Evolutionary conservation across 1,284 basidiomycete species (phyloP).

Genomic region (Agaricales sp.): DNA sequence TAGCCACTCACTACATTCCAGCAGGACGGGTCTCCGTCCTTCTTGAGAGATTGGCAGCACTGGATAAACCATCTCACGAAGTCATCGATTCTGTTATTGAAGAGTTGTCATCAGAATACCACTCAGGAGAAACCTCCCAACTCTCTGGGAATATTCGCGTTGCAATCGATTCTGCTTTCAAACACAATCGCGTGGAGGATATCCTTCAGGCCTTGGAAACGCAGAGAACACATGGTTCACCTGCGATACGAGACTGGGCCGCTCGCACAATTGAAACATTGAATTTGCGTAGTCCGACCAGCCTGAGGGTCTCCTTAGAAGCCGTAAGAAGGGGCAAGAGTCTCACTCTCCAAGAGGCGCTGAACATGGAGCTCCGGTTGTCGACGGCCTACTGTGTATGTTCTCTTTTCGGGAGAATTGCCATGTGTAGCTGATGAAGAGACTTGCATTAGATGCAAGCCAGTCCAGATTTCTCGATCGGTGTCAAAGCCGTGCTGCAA

Average conservation of each 20-base stretch:
- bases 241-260: constrained; percentile 63
- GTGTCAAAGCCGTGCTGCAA: constrained; percentile 71
- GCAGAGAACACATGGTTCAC: constrained; percentile 27
- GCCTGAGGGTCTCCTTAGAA: constrained; percentile 76
- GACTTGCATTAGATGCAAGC: background rate
- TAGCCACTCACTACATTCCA: constrained; percentile 87
- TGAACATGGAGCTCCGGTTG: constrained; percentile 78
- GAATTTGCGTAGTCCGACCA: constrained; percentile 76
- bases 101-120: constrained; percentile 51
- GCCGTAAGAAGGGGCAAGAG: constrained; percentile 65
- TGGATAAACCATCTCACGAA: constrained; percentile 41
- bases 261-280: constrained; percentile 53
- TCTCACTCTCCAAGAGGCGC: constrained; percentile 51
- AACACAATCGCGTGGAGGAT: constrained; percentile 53
- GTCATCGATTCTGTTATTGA: constrained; percentile 53
- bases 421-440: constrained; percentile 1
- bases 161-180: constrained; percentile 76
- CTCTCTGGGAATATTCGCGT: constrained; percentile 56
- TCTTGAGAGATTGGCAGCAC: constrained; percentile 44
- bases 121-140: constrained; percentile 43
- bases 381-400: constrained; percentile 75
- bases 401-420: constrained; percentile 14
- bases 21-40: constrained; percentile 66
- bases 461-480: constrained; percentile 62
- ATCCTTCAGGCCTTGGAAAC: constrained; percentile 55